Evolutionary conservation across 305 asterid species (phyloP), one percentile per base, ranked within the genome.

Genomic region (Galium porrigens): DNA sequence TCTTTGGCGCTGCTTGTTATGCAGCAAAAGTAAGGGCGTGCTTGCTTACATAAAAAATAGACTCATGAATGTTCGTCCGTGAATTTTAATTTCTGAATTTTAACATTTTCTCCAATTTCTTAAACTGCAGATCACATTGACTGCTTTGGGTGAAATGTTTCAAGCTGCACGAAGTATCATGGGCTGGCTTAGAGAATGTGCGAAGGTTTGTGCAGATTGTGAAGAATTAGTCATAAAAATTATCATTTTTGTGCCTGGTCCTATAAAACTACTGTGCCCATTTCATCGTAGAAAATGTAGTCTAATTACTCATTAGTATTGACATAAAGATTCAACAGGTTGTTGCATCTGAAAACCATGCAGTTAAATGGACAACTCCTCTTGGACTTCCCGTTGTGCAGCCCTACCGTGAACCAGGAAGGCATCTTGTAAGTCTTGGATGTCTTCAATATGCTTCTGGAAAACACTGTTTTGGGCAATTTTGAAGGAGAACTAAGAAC

Each of bases 351-450:
- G 92, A 84, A 79, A 92, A 92, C 66, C 82, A 87, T 68, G 84
- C 99, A 11, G 97, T 92, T 78, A 64, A 75, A 63, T 92, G 99
- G 99, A 89, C 92, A 65, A 92, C 96, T 78, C 99, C 97, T 48
- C 95, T 92, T 58, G 99, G 99, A 69, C 96, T 92, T 65, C 99
- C 99, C 30, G 99, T 92, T 71, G 99, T 92, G 75, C 99, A 92
- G 83, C 99, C 99, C 60, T 92, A 92, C 77, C 95, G 86, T 69
- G 76, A 78, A 74, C 5, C 72, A 61, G 88, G 88, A 83, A 80
- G 83, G 68, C 95, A 81, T 72, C 73, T 84, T 64, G 97, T 89
- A 68, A 83, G 95, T 75, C 44, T 68, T 61, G 53, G 60, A 36
- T 48, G 17, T 51, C 17, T 63, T 64, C 55, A 44, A 46, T 30